These are phyloP conservation scores for Myriosclerotinia duriaeana DNA, from an alignment of 2,329 filamentous ascomycete species.

Conservation along the genomic window DNA sequence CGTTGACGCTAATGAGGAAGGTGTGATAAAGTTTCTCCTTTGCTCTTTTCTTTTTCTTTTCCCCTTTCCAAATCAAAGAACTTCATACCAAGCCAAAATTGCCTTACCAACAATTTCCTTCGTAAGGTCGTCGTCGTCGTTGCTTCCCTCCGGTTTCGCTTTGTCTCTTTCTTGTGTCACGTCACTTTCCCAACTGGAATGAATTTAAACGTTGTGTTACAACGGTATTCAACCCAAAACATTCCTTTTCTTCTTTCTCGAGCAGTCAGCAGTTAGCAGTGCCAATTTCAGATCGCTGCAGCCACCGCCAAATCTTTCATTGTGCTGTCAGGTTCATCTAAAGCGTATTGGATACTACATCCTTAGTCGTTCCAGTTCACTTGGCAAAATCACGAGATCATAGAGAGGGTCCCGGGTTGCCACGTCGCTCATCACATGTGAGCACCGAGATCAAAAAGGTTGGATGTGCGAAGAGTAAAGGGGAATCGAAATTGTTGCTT, in stretches of 20 bases:
- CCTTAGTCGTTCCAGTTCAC: not conserved
- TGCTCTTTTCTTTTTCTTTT: not conserved
- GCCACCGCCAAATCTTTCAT: not conserved
- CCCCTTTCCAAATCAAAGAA: not conserved
- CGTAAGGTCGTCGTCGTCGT: no score
- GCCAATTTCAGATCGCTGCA: no score
- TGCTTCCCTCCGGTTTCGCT: not conserved
- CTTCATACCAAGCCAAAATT: not conserved
- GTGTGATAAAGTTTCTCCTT: not conserved
- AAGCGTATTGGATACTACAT: not conserved
- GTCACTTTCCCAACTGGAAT: not conserved
- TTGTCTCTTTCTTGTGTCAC: not conserved
- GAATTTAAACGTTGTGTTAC: not conserved
- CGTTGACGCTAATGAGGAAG: not conserved
- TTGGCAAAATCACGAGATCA: not conserved
- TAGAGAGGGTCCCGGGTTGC: not conserved
- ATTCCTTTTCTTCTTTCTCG: not conserved
- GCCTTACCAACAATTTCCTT: not conserved
- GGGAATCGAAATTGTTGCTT: not conserved
- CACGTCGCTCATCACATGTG: conserved; percentile 1
- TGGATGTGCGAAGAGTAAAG: not conserved
- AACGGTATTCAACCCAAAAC: not conserved
- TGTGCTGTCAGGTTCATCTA: not conserved
- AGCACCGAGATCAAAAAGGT: not conserved
- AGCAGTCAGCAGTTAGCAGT: not conserved